phyloP scores from a whole-genome alignment of 2,329 filamentous ascomycete genomes.

The Penicillium aurantiogriseum region DNA sequence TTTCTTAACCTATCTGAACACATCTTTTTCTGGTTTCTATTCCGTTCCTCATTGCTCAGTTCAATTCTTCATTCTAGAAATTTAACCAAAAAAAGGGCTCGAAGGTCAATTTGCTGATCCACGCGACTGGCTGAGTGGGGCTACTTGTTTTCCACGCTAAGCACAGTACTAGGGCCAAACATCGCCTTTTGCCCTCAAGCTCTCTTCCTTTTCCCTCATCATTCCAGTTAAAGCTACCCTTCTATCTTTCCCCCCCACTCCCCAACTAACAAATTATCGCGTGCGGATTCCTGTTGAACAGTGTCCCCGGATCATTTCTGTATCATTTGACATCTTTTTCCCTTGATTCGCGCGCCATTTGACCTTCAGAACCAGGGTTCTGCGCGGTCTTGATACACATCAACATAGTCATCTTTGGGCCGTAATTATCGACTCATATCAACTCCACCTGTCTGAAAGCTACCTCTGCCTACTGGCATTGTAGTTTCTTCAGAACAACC shows the following conservation, averaged over 20 bases:
- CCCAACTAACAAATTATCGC: slow-evolving; percentile 14
- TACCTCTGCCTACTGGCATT: slow-evolving; percentile 21
- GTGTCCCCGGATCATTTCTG: slow-evolving; percentile 18
- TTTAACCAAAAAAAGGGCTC: not conserved
- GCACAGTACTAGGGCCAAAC: slow-evolving; percentile 40
- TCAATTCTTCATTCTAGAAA: slow-evolving; percentile 1
- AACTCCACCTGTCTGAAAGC: slow-evolving; percentile 18
- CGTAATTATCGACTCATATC: slow-evolving; percentile 26
- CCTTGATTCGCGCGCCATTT: slow-evolving; percentile 17
- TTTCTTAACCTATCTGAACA: not conserved
- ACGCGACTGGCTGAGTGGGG: slow-evolving; percentile 41
- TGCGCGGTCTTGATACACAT: slow-evolving; percentile 21
- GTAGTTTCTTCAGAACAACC: slow-evolving; percentile 22
- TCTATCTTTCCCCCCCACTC: slow-evolving; percentile 12
- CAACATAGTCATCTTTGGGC: slow-evolving; percentile 28
- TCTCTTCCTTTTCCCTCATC: slow-evolving; percentile 34
- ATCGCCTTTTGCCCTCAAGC: slow-evolving; percentile 41
- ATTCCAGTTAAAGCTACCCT: slow-evolving; percentile 30
- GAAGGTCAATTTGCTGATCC: slow-evolving; percentile 22
- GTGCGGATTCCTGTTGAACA: slow-evolving; percentile 12
- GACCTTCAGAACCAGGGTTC: slow-evolving; percentile 24
- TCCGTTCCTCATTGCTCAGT: slow-evolving; percentile 2
- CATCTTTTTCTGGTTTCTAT: slow-evolving; percentile 11
- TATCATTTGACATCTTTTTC: slow-evolving; percentile 16
- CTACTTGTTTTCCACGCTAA: slow-evolving; percentile 42